Percentiles rank a stretch among this genome's conserved stretches.
Evolutionary conservation across 352 stramenopile genomes (phyloP).

Genomic region (Globisporangium polare): DNA sequence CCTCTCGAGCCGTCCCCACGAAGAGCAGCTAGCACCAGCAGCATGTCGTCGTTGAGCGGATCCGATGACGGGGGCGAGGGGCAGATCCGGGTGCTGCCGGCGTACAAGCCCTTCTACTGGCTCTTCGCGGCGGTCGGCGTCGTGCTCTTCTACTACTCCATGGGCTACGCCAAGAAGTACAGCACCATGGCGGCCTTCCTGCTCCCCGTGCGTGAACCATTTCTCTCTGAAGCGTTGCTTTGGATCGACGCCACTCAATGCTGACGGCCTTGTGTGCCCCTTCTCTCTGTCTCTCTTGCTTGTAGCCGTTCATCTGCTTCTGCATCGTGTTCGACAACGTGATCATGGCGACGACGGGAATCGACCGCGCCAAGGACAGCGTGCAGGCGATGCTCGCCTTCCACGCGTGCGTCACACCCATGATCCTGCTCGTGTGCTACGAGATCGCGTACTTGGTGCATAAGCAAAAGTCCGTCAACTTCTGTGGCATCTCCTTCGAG

Average conservation of each 20-base stretch:
- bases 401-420: slow-evolving; percentile 77
- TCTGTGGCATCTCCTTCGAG: slow-evolving; percentile 89
- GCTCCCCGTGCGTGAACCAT: slow-evolving; percentile 44
- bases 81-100: slow-evolving; percentile 44
- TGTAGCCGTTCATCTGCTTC: slow-evolving; percentile 76
- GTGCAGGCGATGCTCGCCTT: slow-evolving; percentile 79
- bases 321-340: slow-evolving; percentile 78
- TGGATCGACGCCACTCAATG: not conserved
- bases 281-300: too few relatives aligned
- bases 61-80: slow-evolving; percentile 14
- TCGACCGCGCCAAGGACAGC: slow-evolving; percentile 46
- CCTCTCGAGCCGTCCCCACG: not conserved
- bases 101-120: slow-evolving; percentile 66
- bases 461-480: slow-evolving; percentile 89
- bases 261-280: too few relatives aligned
- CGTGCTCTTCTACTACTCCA: slow-evolving; percentile 70
- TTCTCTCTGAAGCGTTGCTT: not conserved
- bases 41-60: slow-evolving; percentile 3
- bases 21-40: not conserved
- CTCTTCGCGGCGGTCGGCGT: slow-evolving; percentile 50
- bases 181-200: slow-evolving; percentile 67
- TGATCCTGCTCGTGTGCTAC: slow-evolving; percentile 86
- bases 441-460: slow-evolving; percentile 89
- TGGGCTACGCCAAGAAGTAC: slow-evolving; percentile 79
- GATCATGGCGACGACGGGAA: slow-evolving; percentile 71